Percentiles rank a stretch among this genome's conserved stretches.
phyloP scores from a whole-genome alignment of 1,284 basidiomycete genomes.

The Melampsora americana region DNA sequence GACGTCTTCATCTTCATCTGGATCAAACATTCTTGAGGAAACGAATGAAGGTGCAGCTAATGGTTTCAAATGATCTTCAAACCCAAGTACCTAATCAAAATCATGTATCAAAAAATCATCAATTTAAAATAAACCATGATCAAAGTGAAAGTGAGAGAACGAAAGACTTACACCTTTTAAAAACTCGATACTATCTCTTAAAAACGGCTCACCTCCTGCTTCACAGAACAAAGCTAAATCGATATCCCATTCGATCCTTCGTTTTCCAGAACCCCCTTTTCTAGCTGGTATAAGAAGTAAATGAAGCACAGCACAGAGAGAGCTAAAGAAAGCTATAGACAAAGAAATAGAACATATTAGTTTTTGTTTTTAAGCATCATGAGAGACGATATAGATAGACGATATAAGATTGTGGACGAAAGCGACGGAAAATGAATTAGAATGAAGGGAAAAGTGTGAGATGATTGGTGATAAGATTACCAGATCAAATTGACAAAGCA shows the following conservation, averaged over 20 bases:
- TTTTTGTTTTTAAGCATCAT: no score
- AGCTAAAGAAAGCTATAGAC: constrained; percentile 47
- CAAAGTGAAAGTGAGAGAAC: neutral
- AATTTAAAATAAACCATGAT: neutral
- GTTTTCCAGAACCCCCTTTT: constrained; percentile 44
- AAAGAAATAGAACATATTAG: constrained; percentile 28
- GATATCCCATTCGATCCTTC: constrained; percentile 48
- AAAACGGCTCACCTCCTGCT: constrained; percentile 47
- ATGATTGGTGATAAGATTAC: neutral
- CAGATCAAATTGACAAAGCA: no score
- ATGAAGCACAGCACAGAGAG: constrained; percentile 45
- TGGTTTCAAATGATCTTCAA: constrained; percentile 39
- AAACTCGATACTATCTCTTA: constrained; percentile 46
- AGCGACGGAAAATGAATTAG: no score
- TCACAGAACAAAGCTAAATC: constrained; percentile 48
- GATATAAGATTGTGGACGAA: no score
- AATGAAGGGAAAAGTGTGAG: neutral
- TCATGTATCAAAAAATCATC: neutral
- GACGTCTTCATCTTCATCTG: constrained; percentile 22
- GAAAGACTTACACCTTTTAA: constrained; percentile 46
- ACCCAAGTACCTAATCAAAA: constrained; percentile 22
- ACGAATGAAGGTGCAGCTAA: constrained; percentile 14
- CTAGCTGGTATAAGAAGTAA: constrained; percentile 44
- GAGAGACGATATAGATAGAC: no score
- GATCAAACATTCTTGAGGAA: neutral